These are phyloP conservation scores for Psilocybe tampanensis DNA, from an alignment of 768 basidiomycete genomes.

Conservation along the genomic window DNA sequence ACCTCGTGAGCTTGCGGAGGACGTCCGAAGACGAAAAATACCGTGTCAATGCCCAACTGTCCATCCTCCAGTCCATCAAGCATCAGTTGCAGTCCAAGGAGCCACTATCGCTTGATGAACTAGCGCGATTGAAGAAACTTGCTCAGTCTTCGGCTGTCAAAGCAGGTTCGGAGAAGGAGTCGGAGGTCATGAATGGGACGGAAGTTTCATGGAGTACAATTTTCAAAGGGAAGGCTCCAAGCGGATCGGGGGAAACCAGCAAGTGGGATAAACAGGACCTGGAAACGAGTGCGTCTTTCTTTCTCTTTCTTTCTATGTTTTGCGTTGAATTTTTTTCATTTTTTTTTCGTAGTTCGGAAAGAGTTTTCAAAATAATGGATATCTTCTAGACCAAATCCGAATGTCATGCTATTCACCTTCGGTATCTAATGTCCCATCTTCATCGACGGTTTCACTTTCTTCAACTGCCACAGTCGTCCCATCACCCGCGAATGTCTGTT, in stretches of 20 bases:
- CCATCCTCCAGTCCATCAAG: constrained; percentile 63
- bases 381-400: not conserved
- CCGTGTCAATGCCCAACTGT: constrained; percentile 56
- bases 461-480: not conserved
- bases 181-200: constrained; percentile 13
- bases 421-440: not conserved
- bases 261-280: constrained; percentile 41
- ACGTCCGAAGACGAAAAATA: constrained; percentile 53
- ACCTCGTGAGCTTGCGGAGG: constrained; percentile 59
- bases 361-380: constrained; percentile 11
- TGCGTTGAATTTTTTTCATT: not conserved
- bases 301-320: not conserved
- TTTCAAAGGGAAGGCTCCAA: constrained; percentile 42
- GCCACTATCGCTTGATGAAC: constrained; percentile 48
- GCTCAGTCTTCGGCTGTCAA: constrained; percentile 33
- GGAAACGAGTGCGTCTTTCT: constrained; percentile 36
- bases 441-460: not conserved
- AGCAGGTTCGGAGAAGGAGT: not conserved
- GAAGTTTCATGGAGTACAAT: constrained; percentile 53
- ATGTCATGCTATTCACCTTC: not conserved
- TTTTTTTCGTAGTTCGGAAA: constrained; percentile 11
- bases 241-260: constrained; percentile 23
- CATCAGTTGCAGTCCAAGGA: constrained; percentile 52
- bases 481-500: not conserved
- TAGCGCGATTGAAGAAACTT: constrained; percentile 56